Evolutionary conservation across 2,329 filamentous ascomycete species (phyloP).

Genomic region (Waltergamsia citrina): DNA sequence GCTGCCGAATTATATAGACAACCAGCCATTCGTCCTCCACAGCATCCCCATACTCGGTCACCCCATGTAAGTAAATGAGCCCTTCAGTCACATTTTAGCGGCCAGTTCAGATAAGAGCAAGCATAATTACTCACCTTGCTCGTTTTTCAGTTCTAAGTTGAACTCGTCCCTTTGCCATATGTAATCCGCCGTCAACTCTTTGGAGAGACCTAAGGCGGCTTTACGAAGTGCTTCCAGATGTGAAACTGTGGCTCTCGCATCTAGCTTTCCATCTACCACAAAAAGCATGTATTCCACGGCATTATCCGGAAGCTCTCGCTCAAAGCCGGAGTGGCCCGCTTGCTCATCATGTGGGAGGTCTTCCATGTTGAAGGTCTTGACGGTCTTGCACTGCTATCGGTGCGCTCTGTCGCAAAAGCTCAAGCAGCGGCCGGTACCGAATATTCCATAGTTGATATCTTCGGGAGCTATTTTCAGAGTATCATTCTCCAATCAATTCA

Average conservation of each 20-base stretch:
- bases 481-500: neutral
- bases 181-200: slow-evolving; percentile 65
- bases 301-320: slow-evolving; percentile 57
- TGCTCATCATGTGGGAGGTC: neutral
- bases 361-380: neutral
- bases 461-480: no score
- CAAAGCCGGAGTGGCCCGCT: slow-evolving; percentile 1
- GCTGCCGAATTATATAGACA: slow-evolving; percentile 76
- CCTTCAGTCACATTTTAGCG: slow-evolving; percentile 20
- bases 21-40: slow-evolving; percentile 97
- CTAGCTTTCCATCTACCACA: slow-evolving; percentile 47
- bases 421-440: no score
- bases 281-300: slow-evolving; percentile 80
- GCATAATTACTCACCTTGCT: slow-evolving; percentile 42
- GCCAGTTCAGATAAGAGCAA: no score
- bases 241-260: slow-evolving; percentile 47
- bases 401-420: no score
- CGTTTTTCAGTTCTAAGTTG: slow-evolving; percentile 53
- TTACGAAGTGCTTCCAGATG: slow-evolving; percentile 66
- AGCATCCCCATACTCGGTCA: slow-evolving; percentile 84
- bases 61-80: slow-evolving; percentile 59
- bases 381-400: neutral
- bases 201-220: slow-evolving; percentile 52
- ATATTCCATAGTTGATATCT: no score
- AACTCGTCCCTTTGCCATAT: slow-evolving; percentile 93